Evolutionary conservation across 495 filamentous ascomycete genomes (phyloP).

Genomic region (Podospora pseudocomata): DNA sequence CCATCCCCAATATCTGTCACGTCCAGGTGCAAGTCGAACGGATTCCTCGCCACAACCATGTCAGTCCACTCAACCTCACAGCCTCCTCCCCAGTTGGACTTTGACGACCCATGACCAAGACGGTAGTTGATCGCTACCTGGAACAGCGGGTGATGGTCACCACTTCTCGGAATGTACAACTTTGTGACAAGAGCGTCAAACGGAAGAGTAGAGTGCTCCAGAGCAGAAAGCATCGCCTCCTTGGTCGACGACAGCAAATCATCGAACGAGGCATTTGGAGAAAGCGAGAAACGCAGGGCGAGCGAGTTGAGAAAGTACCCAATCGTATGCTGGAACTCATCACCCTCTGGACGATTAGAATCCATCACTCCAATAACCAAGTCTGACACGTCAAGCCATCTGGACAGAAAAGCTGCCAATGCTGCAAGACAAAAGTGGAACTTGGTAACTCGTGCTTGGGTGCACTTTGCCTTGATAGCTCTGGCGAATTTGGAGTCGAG

Average conservation of each 20-base stretch:
- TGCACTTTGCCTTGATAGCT: background rate
- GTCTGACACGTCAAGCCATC: background rate
- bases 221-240: background rate
- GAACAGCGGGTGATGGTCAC: background rate
- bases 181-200: background rate
- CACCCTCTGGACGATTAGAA: background rate
- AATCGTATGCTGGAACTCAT: background rate
- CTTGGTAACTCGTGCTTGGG: background rate
- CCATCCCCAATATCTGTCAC: constrained; percentile 20
- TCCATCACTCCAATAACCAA: background rate
- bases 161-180: background rate
- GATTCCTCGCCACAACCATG: background rate
- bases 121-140: background rate
- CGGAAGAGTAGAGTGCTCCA: background rate
- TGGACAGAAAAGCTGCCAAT: background rate
- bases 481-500: background rate
- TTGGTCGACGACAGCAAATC: background rate
- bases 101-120: background rate
- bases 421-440: background rate
- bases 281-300: background rate
- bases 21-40: constrained; percentile 29
- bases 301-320: background rate
- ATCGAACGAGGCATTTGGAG: background rate
- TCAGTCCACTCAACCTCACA: background rate
- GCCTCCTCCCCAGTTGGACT: background rate